Percentiles rank a stretch among this genome's conserved stretches.
Evolutionary conservation across 1,284 basidiomycete species (phyloP).

Genomic region (Laetiporus sulphureus): DNA sequence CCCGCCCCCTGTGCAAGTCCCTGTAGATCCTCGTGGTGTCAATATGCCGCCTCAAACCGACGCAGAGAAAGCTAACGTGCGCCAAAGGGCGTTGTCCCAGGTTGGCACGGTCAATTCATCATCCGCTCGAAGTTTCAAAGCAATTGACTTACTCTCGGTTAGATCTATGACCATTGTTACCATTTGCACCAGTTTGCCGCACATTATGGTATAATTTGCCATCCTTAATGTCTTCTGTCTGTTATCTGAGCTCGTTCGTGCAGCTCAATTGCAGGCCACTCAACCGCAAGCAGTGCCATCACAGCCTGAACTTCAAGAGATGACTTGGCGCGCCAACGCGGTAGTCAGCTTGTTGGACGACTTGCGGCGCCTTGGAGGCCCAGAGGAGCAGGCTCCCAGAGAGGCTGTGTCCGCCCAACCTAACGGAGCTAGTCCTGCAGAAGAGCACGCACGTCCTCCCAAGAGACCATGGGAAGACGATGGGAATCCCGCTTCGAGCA

Average conservation of each 20-base stretch:
- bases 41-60: constrained; percentile 12
- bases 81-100: constrained; percentile 20
- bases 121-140: no score
- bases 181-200: constrained; percentile 55
- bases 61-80: constrained; percentile 14
- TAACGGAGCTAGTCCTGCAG: constrained; percentile 21
- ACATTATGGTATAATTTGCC: constrained; percentile 44
- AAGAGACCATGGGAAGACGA: constrained; percentile 74
- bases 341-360: constrained; percentile 64
- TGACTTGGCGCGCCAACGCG: constrained; percentile 54
- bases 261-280: constrained; percentile 41
- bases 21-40: constrained; percentile 25
- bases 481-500: constrained; percentile 12
- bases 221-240: background rate
- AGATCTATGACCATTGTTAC: constrained; percentile 59
- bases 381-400: constrained; percentile 26
- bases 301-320: constrained; percentile 52
- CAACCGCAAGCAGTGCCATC: constrained; percentile 44
- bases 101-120: no score
- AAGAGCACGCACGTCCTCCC: constrained; percentile 43
- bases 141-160: constrained; percentile 8
- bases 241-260: constrained; percentile 1
- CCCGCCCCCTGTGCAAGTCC: constrained; percentile 30
- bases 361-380: constrained; percentile 35
- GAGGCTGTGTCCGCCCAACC: constrained; percentile 12